Evolutionary conservation across 2,329 filamentous ascomycete species (phyloP).

Genomic region (Knoxdaviesia proteae): DNA sequence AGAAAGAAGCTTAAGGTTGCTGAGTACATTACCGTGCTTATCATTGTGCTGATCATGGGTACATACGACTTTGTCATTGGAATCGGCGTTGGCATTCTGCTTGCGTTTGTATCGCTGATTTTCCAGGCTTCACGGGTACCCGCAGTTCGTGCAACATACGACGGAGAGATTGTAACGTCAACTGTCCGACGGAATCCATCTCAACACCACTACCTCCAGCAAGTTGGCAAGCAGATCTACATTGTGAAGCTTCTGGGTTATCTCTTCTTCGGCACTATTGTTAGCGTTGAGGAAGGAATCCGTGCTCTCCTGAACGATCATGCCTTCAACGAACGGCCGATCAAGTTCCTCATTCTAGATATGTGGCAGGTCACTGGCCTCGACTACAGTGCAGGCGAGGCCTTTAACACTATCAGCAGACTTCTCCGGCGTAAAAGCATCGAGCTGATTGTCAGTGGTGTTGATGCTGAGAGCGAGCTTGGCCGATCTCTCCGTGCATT

Average conservation of each 20-base stretch:
- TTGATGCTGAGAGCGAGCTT: slow-evolving; percentile 55
- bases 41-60: slow-evolving; percentile 89
- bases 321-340: slow-evolving; percentile 54
- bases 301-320: slow-evolving; percentile 65
- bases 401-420: slow-evolving; percentile 79
- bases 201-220: slow-evolving; percentile 67
- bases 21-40: slow-evolving; percentile 77
- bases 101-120: slow-evolving; percentile 80
- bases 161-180: slow-evolving; percentile 71
- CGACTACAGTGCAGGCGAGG: slow-evolving; percentile 91
- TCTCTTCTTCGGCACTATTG: slow-evolving; percentile 96
- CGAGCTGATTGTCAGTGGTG: slow-evolving; percentile 61
- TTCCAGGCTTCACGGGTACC: slow-evolving; percentile 81
- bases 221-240: slow-evolving; percentile 73
- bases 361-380: slow-evolving; percentile 76
- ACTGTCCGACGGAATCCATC: slow-evolving; percentile 81
- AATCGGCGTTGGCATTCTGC: slow-evolving; percentile 74
- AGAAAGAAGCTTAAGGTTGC: slow-evolving; percentile 70
- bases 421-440: slow-evolving; percentile 61
- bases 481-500: slow-evolving; percentile 66
- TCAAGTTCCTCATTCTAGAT: slow-evolving; percentile 79
- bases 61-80: slow-evolving; percentile 91
- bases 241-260: slow-evolving; percentile 85
- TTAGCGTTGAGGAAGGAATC: slow-evolving; percentile 80
- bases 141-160: slow-evolving; percentile 76